Percentiles rank a stretch among this genome's conserved stretches.
Conservation (phyloP, 1,284 basidiomycete species). For the Boletus subluridellus region DNA sequence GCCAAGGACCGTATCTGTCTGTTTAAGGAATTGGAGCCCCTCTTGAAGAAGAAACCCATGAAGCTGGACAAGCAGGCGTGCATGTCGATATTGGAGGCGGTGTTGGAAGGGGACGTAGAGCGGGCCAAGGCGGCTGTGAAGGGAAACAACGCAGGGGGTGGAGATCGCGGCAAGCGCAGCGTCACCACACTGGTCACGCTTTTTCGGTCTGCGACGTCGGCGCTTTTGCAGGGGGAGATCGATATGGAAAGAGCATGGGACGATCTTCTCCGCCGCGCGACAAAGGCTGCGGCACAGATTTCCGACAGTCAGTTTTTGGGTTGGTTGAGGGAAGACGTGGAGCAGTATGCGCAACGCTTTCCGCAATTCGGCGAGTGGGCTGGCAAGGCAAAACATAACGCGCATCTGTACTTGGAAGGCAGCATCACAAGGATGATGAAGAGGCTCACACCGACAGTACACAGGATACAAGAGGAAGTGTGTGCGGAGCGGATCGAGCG, state of each 20-base stretch:
- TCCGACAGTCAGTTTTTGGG: slow-evolving; percentile 14
- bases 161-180: not conserved
- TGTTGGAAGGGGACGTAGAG: slow-evolving; percentile 8
- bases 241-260: not conserved
- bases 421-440: not conserved
- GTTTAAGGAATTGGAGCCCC: slow-evolving; percentile 16
- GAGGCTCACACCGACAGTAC: slow-evolving; percentile 6
- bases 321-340: not conserved
- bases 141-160: not conserved
- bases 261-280: not conserved
- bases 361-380: slow-evolving; percentile 1
- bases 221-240: slow-evolving; percentile 10
- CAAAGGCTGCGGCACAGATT: not conserved
- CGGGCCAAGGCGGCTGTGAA: slow-evolving; percentile 3
- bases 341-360: not conserved
- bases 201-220: not conserved
- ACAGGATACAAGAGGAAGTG: slow-evolving; percentile 9
- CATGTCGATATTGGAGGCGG: slow-evolving; percentile 11
- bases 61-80: slow-evolving; percentile 9
- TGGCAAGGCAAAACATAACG: slow-evolving; percentile 1
- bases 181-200: no score
- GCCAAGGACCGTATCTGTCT: slow-evolving; percentile 27
- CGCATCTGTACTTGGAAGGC: slow-evolving; percentile 4
- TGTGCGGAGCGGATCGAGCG: not conserved
- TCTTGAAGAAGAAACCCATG: not conserved